Conservation (phyloP, 176 grass and related monocot genomes). For the Raddia distichophylla region DNA sequence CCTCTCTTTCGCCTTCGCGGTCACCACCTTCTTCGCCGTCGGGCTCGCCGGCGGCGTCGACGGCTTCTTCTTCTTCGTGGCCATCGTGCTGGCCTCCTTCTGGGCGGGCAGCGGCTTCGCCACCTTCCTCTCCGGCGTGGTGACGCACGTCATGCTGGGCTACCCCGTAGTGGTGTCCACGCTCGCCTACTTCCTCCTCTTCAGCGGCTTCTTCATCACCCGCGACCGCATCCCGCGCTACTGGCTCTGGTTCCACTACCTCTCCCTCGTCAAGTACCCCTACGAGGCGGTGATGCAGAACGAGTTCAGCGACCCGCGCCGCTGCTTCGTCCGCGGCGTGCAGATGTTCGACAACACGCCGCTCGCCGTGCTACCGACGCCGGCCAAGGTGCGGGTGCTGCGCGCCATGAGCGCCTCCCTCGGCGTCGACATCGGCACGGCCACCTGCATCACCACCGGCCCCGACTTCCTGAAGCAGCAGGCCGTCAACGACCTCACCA, state of each 20-base stretch:
- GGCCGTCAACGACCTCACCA: slow-evolving; percentile 78
- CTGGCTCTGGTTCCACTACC: slow-evolving; percentile 99
- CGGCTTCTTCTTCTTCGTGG: slow-evolving; percentile 90
- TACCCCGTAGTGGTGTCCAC: slow-evolving; percentile 82
- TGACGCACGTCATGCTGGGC: slow-evolving; percentile 78
- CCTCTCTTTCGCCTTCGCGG: slow-evolving; percentile 84
- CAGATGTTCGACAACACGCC: slow-evolving; percentile 99
- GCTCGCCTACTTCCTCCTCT: slow-evolving; percentile 92
- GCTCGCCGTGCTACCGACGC: slow-evolving; percentile 49
- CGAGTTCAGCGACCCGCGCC: slow-evolving; percentile 70
- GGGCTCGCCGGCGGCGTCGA: slow-evolving; percentile 66
- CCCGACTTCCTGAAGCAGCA: slow-evolving; percentile 68
- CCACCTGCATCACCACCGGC: slow-evolving; percentile 84
- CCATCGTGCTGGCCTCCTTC: slow-evolving; percentile 90
- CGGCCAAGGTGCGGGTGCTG: slow-evolving; percentile 71
- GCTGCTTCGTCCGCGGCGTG: slow-evolving; percentile 84
- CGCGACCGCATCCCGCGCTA: slow-evolving; percentile 76
- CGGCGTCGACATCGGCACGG: slow-evolving; percentile 58
- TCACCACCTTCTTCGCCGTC: slow-evolving; percentile 95
- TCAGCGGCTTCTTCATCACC: slow-evolving; percentile 98
- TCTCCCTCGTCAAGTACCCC: slow-evolving; percentile 96
- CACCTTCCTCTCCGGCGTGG: slow-evolving; percentile 90
- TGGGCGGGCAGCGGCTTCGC: slow-evolving; percentile 93
- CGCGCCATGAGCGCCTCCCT: slow-evolving; percentile 65
- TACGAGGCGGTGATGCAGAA: slow-evolving; percentile 97